Conservation (phyloP, 805 yeast genomes). For the Candida fluviatilis region DNA sequence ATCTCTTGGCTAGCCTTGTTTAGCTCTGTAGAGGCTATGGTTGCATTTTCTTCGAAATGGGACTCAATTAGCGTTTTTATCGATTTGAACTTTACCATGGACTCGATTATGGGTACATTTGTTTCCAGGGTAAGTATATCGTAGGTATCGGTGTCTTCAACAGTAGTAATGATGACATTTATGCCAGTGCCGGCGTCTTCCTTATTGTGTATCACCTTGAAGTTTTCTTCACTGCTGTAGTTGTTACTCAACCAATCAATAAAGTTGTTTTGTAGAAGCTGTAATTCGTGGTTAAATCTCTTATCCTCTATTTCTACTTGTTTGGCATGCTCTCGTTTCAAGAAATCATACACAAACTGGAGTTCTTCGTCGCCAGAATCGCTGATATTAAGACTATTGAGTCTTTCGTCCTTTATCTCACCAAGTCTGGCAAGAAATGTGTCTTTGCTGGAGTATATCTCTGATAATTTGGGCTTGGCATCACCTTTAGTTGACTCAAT, state of each 20-base stretch:
- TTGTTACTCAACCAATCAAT: slow-evolving; percentile 13
- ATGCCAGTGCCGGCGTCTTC: background rate
- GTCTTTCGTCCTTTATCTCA: slow-evolving; percentile 25
- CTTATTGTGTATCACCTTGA: background rate
- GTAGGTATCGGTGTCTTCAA: background rate
- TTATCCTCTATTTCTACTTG: slow-evolving; percentile 11
- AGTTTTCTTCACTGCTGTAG: background rate
- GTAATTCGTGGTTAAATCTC: slow-evolving; percentile 11
- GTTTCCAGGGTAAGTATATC: background rate
- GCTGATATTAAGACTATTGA: slow-evolving; percentile 18
- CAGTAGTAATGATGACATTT: background rate
- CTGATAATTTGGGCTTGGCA: slow-evolving; percentile 9
- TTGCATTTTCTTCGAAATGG: background rate
- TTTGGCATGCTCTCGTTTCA: slow-evolving; percentile 19
- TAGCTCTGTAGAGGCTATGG: background rate
- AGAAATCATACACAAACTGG: slow-evolving; percentile 21
- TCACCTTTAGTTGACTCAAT: slow-evolving; percentile 21
- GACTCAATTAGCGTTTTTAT: background rate
- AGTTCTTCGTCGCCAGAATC: slow-evolving; percentile 19
- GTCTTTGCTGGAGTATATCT: slow-evolving; percentile 10
- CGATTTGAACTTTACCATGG: background rate
- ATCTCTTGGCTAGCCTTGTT: background rate
- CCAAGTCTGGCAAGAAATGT: slow-evolving; percentile 15
- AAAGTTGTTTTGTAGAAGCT: slow-evolving; percentile 6
- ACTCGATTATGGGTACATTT: background rate